Evolutionary conservation across 1,284 basidiomycete genomes (phyloP).

Genomic region (Ganoderma lingzhi): DNA sequence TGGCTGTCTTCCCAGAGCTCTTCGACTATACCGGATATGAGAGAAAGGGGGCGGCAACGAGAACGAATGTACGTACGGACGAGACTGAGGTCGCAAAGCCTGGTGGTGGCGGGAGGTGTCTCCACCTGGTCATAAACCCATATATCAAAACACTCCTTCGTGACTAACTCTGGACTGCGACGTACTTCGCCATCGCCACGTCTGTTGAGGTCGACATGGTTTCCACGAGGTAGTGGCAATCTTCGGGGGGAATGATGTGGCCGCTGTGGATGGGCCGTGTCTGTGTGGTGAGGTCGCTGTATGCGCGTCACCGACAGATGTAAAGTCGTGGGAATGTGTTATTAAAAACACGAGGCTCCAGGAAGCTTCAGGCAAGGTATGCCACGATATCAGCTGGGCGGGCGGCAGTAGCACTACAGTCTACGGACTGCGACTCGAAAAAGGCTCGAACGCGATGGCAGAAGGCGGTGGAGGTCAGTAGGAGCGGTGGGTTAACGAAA

Average conservation of each 20-base stretch:
- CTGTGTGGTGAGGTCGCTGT: background rate
- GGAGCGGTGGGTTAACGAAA: background rate
- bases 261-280: background rate
- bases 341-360: background rate
- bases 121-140: conserved; percentile 54
- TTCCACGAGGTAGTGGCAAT: background rate
- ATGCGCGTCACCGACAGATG: background rate
- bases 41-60: conserved; percentile 33
- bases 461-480: background rate
- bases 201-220: conserved; percentile 21
- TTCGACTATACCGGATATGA: conserved; percentile 40
- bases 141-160: background rate
- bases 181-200: conserved; percentile 28
- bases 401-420: background rate
- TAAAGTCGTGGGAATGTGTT: background rate
- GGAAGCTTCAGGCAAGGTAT: background rate
- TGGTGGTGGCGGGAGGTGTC: conserved; percentile 66
- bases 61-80: conserved; percentile 23
- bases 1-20: conserved; percentile 31
- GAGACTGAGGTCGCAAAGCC: conserved; percentile 56
- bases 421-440: background rate
- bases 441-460: background rate
- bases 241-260: background rate
- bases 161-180: background rate
- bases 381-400: background rate